A percentile compares a stretch with the other conserved stretches of the same genome.
Evolutionary conservation across 768 basidiomycete species (phyloP).

Genomic region (Phanerodontia chrysosporium): DNA sequence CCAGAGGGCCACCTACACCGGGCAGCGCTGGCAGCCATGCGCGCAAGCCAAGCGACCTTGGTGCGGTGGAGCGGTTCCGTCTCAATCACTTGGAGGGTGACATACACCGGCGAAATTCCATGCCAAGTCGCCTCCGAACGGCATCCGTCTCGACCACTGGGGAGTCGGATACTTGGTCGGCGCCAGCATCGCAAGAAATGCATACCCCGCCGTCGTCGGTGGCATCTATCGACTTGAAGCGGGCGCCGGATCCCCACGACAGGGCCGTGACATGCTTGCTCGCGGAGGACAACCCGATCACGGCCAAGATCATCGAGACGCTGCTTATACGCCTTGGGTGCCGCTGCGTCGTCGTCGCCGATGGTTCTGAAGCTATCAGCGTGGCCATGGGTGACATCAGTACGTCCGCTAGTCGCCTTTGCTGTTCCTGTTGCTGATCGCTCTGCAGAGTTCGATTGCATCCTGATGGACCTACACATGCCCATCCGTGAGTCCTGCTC

Average conservation of each 20-base stretch:
- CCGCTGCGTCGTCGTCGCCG: slow-evolving; percentile 90
- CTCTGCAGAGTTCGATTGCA: slow-evolving; percentile 83
- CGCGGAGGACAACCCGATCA: slow-evolving; percentile 98
- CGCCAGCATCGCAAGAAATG: slow-evolving; percentile 35
- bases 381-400: slow-evolving; percentile 98
- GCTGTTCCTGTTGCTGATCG: not conserved
- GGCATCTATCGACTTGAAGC: slow-evolving; percentile 77
- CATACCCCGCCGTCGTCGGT: slow-evolving; percentile 57
- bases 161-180: slow-evolving; percentile 72
- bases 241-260: slow-evolving; percentile 74
- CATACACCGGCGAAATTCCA: slow-evolving; percentile 65
- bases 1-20: slow-evolving; percentile 73
- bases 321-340: slow-evolving; percentile 91
- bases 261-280: slow-evolving; percentile 90
- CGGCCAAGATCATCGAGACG: slow-evolving; percentile 95
- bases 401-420: slow-evolving; percentile 39
- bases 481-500: slow-evolving; percentile 67
- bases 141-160: slow-evolving; percentile 80
- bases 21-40: slow-evolving; percentile 57
- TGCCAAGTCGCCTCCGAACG: slow-evolving; percentile 84
- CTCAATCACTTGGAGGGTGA: slow-evolving; percentile 72
- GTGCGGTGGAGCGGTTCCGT: slow-evolving; percentile 87
- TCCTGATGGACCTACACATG: slow-evolving; percentile 95
- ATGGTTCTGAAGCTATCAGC: slow-evolving; percentile 95
- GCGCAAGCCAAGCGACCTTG: slow-evolving; percentile 88